A percentile compares a stretch with the other conserved stretches of the same genome.
phyloP scores from a whole-genome alignment of 768 basidiomycete genomes.

The Tremella fuciformis region DNA sequence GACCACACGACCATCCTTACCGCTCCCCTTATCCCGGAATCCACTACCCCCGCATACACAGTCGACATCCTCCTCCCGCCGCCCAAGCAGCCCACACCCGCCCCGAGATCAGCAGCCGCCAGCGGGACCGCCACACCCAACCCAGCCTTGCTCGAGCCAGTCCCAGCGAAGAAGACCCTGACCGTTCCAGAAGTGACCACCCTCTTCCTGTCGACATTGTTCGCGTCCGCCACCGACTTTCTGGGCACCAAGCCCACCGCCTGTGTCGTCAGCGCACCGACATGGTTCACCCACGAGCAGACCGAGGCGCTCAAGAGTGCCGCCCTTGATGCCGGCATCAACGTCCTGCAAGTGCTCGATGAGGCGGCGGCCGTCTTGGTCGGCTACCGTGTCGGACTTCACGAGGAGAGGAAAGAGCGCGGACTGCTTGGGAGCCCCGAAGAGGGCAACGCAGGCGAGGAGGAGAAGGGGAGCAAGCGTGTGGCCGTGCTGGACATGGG shows the following conservation, averaged over 20 bases:
- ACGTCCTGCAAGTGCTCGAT: conserved; percentile 80
- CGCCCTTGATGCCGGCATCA: conserved; percentile 74
- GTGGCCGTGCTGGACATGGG: conserved; percentile 53
- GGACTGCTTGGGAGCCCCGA: conserved; percentile 49
- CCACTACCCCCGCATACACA: conserved; percentile 69
- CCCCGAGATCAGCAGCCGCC: conserved; percentile 55
- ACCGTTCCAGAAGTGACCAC: conserved; percentile 78
- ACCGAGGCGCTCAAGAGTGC: conserved; percentile 69
- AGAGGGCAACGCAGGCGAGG: conserved; percentile 49
- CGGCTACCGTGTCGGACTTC: conserved; percentile 53
- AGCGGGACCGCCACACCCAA: conserved; percentile 54
- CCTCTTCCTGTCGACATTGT: conserved; percentile 78
- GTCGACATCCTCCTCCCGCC: conserved; percentile 77
- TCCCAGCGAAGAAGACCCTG: conserved; percentile 65
- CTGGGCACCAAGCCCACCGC: conserved; percentile 69
- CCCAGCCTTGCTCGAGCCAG: conserved; percentile 55
- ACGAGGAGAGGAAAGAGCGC: conserved; percentile 47
- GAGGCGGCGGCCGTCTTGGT: conserved; percentile 73
- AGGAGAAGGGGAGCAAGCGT: conserved; percentile 51
- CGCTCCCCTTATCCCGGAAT: conserved; percentile 66
- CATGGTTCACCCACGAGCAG: conserved; percentile 69
- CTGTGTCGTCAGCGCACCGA: conserved; percentile 78
- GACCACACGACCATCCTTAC: conserved; percentile 54
- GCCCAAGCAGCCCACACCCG: conserved; percentile 53
- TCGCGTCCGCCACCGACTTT: conserved; percentile 85